A percentile compares a stretch with the other conserved stretches of the same genome.
Conservation (phyloP, 371 early-diverging fungal species). For the Apophysomyces ossiformis region DNA sequence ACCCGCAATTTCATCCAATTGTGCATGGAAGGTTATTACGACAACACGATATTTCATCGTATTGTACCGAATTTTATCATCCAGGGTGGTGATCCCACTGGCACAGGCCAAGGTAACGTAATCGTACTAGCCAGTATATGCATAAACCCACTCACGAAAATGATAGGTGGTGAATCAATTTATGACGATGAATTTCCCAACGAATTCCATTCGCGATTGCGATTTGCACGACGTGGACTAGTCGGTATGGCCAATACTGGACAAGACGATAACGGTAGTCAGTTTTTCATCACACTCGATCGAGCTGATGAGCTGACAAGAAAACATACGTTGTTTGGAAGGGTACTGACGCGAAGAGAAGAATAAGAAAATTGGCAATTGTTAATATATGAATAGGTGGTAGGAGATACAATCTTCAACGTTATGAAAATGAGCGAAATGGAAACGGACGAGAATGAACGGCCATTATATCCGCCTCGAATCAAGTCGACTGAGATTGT, state of each 20-base stretch:
- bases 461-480: constrained; percentile 81
- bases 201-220: constrained; percentile 91
- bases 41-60: constrained; percentile 88
- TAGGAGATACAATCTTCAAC: constrained; percentile 91
- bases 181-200: constrained; percentile 86
- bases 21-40: constrained; percentile 83
- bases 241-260: constrained; percentile 93
- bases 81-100: constrained; percentile 98
- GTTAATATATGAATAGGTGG: constrained; percentile 57
- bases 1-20: constrained; percentile 94
- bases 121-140: constrained; percentile 6
- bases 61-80: constrained; percentile 88
- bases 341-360: constrained; percentile 46
- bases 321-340: constrained; percentile 93
- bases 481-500: constrained; percentile 74
- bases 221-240: constrained; percentile 87
- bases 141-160: neutral
- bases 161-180: constrained; percentile 85
- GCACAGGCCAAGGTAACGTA: constrained; percentile 69
- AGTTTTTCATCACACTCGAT: constrained; percentile 95
- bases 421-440: constrained; percentile 85
- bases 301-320: constrained; percentile 83
- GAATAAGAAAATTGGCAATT: neutral
- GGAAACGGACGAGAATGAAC: constrained; percentile 79
- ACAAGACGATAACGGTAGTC: constrained; percentile 79